Conservation (phyloP, 2,329 filamentous ascomycete genomes). For the Colletotrichum truncatum region DNA sequence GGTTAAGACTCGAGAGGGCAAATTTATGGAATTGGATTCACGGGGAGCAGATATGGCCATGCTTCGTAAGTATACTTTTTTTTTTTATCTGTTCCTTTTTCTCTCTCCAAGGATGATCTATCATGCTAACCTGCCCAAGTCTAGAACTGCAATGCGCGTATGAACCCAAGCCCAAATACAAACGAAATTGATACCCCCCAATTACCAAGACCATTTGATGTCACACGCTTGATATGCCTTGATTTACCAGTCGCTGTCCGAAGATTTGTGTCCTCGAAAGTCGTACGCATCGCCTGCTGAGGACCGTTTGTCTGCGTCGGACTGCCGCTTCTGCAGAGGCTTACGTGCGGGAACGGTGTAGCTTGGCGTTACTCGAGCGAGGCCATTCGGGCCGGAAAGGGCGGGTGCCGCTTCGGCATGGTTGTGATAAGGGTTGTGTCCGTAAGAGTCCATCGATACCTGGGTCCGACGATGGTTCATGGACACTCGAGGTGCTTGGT, state of each 20-base stretch:
- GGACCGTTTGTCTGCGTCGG: no score
- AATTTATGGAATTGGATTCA: neutral
- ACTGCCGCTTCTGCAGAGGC: no score
- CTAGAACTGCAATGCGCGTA: neutral
- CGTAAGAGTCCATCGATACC: no score
- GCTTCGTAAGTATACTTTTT: constrained; percentile 15
- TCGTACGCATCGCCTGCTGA: no score
- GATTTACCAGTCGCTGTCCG: neutral
- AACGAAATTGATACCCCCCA: constrained; percentile 29
- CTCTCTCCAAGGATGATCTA: neutral
- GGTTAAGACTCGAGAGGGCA: neutral
- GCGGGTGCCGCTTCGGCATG: no score
- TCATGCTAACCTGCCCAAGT: neutral
- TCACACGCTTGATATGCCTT: neutral
- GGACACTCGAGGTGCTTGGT: no score
- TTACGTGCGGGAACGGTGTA: no score
- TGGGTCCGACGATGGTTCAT: no score
- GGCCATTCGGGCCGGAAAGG: no score
- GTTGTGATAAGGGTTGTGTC: no score
- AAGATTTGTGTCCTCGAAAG: no score
- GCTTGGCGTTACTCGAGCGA: no score
- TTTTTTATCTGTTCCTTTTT: neutral
- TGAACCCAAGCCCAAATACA: constrained; percentile 2
- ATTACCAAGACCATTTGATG: neutral
- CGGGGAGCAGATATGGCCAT: constrained; percentile 13